Percentiles rank a stretch among this genome's conserved stretches.
These are phyloP conservation scores for Mycena belliarum DNA, from an alignment of 768 basidiomycete species.

Conservation along the genomic window DNA sequence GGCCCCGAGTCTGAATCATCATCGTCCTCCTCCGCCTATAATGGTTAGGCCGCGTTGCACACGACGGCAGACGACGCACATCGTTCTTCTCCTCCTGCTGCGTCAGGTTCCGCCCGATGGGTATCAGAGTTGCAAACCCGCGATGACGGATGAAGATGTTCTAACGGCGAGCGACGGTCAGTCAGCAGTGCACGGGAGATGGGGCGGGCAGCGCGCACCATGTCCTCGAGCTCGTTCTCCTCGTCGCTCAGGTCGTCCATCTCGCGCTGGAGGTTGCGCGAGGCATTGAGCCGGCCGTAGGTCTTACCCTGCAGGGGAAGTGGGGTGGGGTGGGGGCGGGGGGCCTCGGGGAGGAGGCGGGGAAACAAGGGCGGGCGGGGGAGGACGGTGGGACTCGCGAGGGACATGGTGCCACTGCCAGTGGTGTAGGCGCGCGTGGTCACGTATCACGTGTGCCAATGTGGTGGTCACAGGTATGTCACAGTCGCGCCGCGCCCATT, in stretches of 20 bases:
- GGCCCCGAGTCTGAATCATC: slow-evolving; percentile 48
- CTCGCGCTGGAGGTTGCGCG: slow-evolving; percentile 71
- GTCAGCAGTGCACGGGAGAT: slow-evolving; percentile 6
- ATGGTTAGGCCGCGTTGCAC: neutral
- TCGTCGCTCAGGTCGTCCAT: slow-evolving; percentile 86
- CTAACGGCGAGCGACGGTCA: no score
- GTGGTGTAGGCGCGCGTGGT: neutral
- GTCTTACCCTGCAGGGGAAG: slow-evolving; percentile 48
- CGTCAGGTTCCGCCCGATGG: slow-evolving; percentile 72
- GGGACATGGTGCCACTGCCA: slow-evolving; percentile 34
- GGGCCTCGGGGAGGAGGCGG: slow-evolving; percentile 62
- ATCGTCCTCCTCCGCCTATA: slow-evolving; percentile 50
- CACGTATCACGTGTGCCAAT: neutral
- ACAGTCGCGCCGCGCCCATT: no score
- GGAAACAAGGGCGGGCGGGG: slow-evolving; percentile 66
- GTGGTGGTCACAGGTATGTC: no score
- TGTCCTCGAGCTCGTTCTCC: slow-evolving; percentile 78
- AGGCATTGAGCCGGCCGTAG: slow-evolving; percentile 59
- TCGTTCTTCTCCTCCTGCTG: slow-evolving; percentile 86
- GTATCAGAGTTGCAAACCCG: slow-evolving; percentile 67
- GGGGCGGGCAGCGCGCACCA: slow-evolving; percentile 44
- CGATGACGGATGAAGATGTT: slow-evolving; percentile 61
- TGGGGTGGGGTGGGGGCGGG: slow-evolving; percentile 66
- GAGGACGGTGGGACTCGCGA: slow-evolving; percentile 72
- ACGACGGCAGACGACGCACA: slow-evolving; percentile 41